A percentile compares a stretch with the other conserved stretches of the same genome.
Evolutionary conservation across 352 stramenopile species (phyloP).

Genomic region (Globisporangium cederbergense): DNA sequence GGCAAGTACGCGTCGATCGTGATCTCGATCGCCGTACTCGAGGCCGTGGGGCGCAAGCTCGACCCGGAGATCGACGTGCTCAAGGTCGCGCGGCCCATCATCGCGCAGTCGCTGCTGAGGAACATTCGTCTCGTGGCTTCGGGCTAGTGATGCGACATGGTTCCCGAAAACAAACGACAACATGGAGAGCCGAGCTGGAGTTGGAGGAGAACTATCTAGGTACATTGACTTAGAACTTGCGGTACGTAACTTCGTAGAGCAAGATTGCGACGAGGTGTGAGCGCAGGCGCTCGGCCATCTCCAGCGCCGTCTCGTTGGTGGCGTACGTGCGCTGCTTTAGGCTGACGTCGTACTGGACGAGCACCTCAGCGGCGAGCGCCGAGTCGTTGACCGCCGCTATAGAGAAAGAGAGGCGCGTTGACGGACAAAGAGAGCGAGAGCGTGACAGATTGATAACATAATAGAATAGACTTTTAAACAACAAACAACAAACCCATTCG

Average conservation of each 20-base stretch:
- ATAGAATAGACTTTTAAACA: slow-evolving; percentile 20
- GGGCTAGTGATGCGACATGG: neutral
- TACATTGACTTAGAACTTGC: slow-evolving; percentile 24
- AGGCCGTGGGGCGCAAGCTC: slow-evolving; percentile 88
- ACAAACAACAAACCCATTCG: neutral
- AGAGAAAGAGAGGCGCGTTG: neutral
- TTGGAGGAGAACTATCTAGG: neutral
- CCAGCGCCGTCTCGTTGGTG: slow-evolving; percentile 73
- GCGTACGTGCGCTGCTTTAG: slow-evolving; percentile 55
- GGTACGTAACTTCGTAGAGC: slow-evolving; percentile 70
- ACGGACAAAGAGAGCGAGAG: slow-evolving; percentile 2
- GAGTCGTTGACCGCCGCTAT: slow-evolving; percentile 66
- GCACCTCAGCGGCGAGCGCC: slow-evolving; percentile 58
- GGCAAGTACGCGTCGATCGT: slow-evolving; percentile 93
- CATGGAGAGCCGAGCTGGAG: slow-evolving; percentile 6
- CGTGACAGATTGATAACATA: slow-evolving; percentile 9
- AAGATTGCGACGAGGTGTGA: slow-evolving; percentile 73
- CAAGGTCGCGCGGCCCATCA: slow-evolving; percentile 87
- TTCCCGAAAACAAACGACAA: neutral
- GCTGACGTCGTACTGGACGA: slow-evolving; percentile 61
- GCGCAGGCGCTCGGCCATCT: slow-evolving; percentile 71
- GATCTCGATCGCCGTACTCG: slow-evolving; percentile 93
- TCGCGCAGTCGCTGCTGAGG: slow-evolving; percentile 90
- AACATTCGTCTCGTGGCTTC: slow-evolving; percentile 31
- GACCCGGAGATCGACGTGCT: slow-evolving; percentile 91